Evolutionary conservation across 2,329 filamentous ascomycete species (phyloP), one percentile per base, ranked within the genome.

Genomic region (Diaporthe sp.): DNA sequence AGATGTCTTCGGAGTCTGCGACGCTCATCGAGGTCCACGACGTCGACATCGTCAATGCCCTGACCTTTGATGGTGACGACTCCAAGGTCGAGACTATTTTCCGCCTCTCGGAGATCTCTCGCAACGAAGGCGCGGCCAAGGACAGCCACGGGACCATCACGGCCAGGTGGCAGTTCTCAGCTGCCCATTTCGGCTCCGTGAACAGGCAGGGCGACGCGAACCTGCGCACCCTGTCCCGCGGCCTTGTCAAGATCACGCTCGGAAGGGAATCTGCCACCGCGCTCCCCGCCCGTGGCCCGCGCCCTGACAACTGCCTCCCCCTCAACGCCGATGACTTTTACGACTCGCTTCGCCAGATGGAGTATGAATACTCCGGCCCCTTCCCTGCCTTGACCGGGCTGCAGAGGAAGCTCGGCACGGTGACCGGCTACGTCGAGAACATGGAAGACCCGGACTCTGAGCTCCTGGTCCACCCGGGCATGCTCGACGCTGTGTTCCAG

Each of bases 401-500:
- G 31, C 15, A 46, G 25, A 28, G 61, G 9, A 65, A 65, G 42
- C 61, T 65, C 19, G 61, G 61, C 58, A 44, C 37, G 2, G 58
- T 62, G 58, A 62, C 58, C 3, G 58, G 58, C 37, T 62, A 44
- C 37, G 58, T 62, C 7, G 37, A 44, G 37, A 62, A 62, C 19
- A 44, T 62, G 37, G 58, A 62, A 8, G 58, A 61, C 22, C 58
- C 58, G 25, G n/a, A 44, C 39, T 62, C 58, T 3, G 58, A 44
- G 37, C 37, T 62, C 8, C 37, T 62, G 13, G 37, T 62, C 2
- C 58, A 62, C 6, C 58, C 58, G 10, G 58, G 58, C 4, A 62
- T 62, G 37, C 58, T 62, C n/a, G 58, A 62, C 39, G 58, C 58
- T 0, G 58, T 44, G n/a, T 62, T 62, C n/a, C 58, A 62, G n/a